Percentiles rank a stretch among this genome's conserved stretches.
These are phyloP conservation scores for Porpolomopsis calyptriformis DNA, from an alignment of 768 basidiomycete genomes.

Conservation along the genomic window DNA sequence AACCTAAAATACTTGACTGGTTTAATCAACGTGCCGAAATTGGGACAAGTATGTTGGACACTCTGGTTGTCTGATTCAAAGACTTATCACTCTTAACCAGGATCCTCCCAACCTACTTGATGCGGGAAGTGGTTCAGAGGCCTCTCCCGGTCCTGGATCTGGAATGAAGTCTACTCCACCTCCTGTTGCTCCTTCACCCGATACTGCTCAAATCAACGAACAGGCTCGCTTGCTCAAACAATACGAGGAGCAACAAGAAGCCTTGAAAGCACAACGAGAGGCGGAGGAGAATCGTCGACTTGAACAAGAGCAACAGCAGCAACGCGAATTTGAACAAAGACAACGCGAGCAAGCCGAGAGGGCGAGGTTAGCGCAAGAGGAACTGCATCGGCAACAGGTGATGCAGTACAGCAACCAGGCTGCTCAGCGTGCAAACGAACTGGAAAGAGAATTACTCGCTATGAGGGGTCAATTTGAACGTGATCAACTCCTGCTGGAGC, in stretches of 20 bases:
- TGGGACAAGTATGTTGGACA: constrained; percentile 49
- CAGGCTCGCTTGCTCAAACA: constrained; percentile 92
- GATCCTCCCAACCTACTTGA: constrained; percentile 95
- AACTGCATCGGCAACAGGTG: constrained; percentile 76
- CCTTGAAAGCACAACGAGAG: constrained; percentile 70
- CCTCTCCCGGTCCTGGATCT: constrained; percentile 73
- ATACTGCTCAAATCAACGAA: constrained; percentile 67
- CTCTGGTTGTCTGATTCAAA: not conserved
- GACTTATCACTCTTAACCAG: constrained; percentile 27
- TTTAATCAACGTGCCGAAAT: constrained; percentile 95
- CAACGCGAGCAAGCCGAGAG: constrained; percentile 82
- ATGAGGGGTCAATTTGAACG: constrained; percentile 97
- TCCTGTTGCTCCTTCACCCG: constrained; percentile 59
- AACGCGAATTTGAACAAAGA: constrained; percentile 81
- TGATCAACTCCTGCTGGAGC: constrained; percentile 94
- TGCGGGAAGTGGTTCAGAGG: constrained; percentile 69
- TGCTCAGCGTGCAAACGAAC: constrained; percentile 60
- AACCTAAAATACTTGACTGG: constrained; percentile 97
- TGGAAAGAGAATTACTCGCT: constrained; percentile 82
- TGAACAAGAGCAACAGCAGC: constrained; percentile 69
- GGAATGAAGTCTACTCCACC: constrained; percentile 52
- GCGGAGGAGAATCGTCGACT: constrained; percentile 73
- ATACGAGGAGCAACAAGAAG: constrained; percentile 92
- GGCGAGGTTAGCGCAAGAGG: constrained; percentile 82
- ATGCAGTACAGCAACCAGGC: constrained; percentile 69